Evolutionary conservation across 2,329 filamentous ascomycete species (phyloP), one percentile per base, ranked within the genome.

Genomic region (Grosmannia penicillata): DNA sequence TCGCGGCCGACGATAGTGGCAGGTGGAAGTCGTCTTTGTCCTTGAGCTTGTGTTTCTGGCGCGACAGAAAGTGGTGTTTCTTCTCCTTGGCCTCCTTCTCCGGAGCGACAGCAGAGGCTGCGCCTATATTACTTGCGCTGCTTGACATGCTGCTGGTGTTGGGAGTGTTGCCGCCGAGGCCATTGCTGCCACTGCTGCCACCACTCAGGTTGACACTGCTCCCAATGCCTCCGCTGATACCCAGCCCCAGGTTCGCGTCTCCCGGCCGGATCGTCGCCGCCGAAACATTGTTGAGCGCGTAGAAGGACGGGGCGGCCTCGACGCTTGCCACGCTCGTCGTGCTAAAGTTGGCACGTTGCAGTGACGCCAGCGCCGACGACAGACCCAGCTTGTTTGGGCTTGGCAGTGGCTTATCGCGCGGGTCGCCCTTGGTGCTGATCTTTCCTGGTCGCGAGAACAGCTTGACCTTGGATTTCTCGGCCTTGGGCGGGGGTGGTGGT

Each of bases 401-500:
- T 1, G 81, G 79, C 19, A 83, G 55, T 2, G 77, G 70, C 47
- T 79, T 78, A 15, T 78, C 67, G 50, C 75, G 78, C 7, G 65
- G 47, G 9, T 84, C 78, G 26, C 74, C 70, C 53, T 81, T 84
- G 41, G 76, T 74, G 36, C 72, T 70, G 48, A 85, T 82, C 58
- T 79, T 85, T 51, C 80, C 79, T 1, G 81, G 81, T 36, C 82
- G 72, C 7, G 78, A 83, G 53, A 87, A 87, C 22, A 89, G 65
- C 61, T 89, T 89, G 54, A 83, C 80, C 58, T 85, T 86, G 44
- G 76, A 76, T 56, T 83, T 82, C 49, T 83, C 78, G 22, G 71
- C 64, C 49, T 73, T 72, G 3, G 65, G 58, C 32, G 61, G 59
- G 10, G 55, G 56, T 23, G 58, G 65, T 14, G 51, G 54, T 8